Percentiles rank a stretch among this genome's conserved stretches.
These are phyloP conservation scores for Leptodermis oblonga DNA, from an alignment of 257 asterid species.

Conservation along the genomic window DNA sequence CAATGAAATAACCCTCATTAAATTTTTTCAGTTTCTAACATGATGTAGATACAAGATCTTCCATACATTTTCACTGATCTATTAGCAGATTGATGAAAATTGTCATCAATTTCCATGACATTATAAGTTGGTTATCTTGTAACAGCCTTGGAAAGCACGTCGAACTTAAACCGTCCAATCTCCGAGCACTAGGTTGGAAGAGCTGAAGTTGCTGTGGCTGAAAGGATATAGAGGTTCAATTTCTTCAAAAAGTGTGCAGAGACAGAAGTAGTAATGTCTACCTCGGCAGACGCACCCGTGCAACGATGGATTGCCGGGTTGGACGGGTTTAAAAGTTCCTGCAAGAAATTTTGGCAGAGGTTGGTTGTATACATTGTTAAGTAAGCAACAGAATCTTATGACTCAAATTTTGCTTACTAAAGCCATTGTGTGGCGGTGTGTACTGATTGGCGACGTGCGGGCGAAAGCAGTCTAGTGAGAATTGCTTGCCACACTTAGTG, in stretches of 20 bases:
- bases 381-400: neutral
- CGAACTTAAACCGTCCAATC: conserved; percentile 48
- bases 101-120: neutral
- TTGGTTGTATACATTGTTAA: neutral
- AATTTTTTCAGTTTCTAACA: neutral
- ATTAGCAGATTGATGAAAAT: neutral
- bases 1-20: neutral
- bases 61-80: neutral
- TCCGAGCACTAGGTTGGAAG: conserved; percentile 75
- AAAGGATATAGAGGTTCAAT: neutral
- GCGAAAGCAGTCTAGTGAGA: no score
- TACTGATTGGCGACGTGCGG: no score
- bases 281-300: neutral
- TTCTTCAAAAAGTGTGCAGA: neutral
- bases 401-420: neutral
- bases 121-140: neutral
- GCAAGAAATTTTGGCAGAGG: conserved; percentile 12
- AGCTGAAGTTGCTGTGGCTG: conserved; percentile 21
- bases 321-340: conserved; percentile 10
- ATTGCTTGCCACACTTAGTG: no score
- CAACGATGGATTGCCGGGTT: neutral
- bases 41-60: neutral
- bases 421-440: no score
- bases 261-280: neutral
- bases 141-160: conserved; percentile 79